Evolutionary conservation across 2,329 filamentous ascomycete species (phyloP).

Genomic region (Coleophoma cylindrospora): DNA sequence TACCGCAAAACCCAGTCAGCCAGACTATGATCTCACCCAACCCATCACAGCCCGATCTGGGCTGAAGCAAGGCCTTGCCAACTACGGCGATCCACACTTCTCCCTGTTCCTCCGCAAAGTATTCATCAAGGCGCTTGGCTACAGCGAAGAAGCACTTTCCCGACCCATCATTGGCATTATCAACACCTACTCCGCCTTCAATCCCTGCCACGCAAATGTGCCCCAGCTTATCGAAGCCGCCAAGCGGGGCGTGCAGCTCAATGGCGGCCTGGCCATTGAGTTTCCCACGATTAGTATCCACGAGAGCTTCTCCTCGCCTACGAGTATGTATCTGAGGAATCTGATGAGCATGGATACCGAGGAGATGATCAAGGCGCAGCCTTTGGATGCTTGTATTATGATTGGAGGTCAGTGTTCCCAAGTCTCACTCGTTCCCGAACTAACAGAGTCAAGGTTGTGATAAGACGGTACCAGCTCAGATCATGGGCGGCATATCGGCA

Average conservation of each 20-base stretch:
- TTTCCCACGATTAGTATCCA: slow-evolving; percentile 71
- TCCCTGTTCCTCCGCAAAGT: slow-evolving; percentile 70
- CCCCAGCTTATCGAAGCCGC: slow-evolving; percentile 67
- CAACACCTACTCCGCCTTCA: slow-evolving; percentile 69
- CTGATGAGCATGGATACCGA: slow-evolving; percentile 78
- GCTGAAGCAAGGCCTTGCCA: slow-evolving; percentile 58
- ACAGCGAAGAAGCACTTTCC: slow-evolving; percentile 65
- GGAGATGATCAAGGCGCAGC: slow-evolving; percentile 71
- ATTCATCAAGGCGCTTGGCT: slow-evolving; percentile 73
- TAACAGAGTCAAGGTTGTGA: slow-evolving; percentile 53
- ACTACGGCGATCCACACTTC: slow-evolving; percentile 71
- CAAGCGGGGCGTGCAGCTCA: slow-evolving; percentile 62
- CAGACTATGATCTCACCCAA: slow-evolving; percentile 53
- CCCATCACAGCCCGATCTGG: slow-evolving; percentile 47
- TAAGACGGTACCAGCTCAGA: slow-evolving; percentile 68
- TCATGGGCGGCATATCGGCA: slow-evolving; percentile 72
- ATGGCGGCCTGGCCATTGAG: slow-evolving; percentile 63
- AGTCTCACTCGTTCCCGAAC: neutral
- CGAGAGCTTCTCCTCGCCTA: slow-evolving; percentile 64
- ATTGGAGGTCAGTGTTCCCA: slow-evolving; percentile 49
- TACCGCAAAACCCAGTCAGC: neutral
- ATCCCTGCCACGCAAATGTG: slow-evolving; percentile 69
- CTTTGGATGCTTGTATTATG: slow-evolving; percentile 61
- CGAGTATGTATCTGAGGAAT: slow-evolving; percentile 71
- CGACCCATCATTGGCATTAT: slow-evolving; percentile 70